phyloP scores from a whole-genome alignment of 192 early-diverging fungal species.

The Coemansia sp. region DNA sequence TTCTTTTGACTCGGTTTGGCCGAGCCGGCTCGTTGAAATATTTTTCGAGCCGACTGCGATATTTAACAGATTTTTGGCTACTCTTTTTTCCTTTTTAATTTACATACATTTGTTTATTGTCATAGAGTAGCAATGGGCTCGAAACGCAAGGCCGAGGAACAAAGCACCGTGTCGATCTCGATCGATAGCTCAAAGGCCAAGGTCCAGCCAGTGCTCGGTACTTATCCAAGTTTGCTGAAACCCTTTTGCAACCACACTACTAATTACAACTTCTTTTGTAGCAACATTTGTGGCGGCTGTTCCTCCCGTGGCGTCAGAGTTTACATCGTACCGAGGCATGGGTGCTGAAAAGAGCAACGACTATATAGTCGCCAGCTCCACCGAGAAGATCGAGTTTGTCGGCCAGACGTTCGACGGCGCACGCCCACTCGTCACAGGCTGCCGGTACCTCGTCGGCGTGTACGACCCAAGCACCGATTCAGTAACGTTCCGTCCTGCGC shows the following conservation, averaged over 20 bases:
- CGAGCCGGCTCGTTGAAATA: not conserved
- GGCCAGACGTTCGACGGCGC: constrained; percentile 68
- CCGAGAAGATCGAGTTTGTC: constrained; percentile 72
- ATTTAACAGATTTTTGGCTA: not conserved
- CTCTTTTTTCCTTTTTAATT: not conserved
- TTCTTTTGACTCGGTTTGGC: not conserved
- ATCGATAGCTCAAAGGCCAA: constrained; percentile 38
- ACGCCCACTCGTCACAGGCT: constrained; percentile 40
- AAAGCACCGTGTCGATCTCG: constrained; percentile 23
- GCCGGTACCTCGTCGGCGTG: constrained; percentile 77
- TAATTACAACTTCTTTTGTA: not conserved
- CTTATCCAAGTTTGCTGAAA: constrained; percentile 27
- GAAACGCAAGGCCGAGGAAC: constrained; percentile 40
- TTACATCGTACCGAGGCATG: constrained; percentile 35
- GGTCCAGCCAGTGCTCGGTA: constrained; percentile 44
- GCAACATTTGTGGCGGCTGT: constrained; percentile 41
- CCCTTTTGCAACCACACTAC: too few relatives aligned
- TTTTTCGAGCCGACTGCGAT: not conserved
- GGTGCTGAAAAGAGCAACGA: constrained; percentile 20
- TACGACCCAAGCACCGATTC: constrained; percentile 67
- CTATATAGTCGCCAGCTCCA: constrained; percentile 63
- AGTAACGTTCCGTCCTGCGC: constrained; percentile 70
- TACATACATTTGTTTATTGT: not conserved
- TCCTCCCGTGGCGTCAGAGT: constrained; percentile 42
- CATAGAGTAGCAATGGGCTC: constrained; percentile 19